phyloP scores from a whole-genome alignment of 371 early-diverging fungal species.

The Parasitella parasitica region DNA sequence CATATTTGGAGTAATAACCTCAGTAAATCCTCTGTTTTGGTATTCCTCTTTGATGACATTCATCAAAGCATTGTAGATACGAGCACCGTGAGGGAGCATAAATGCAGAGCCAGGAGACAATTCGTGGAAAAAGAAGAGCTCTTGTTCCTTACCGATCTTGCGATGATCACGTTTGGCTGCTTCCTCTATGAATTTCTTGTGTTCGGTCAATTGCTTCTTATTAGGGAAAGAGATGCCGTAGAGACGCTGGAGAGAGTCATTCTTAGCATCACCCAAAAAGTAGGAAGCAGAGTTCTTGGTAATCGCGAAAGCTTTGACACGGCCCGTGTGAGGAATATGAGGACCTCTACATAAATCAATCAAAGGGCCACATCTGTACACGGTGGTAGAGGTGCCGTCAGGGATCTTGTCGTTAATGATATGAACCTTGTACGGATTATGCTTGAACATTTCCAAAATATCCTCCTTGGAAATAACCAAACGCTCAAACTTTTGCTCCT shows the following conservation, averaged over 20 bases:
- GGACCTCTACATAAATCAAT: constrained; percentile 99
- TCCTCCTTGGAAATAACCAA: constrained; percentile 88
- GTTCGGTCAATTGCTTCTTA: constrained; percentile 92
- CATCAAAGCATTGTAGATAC: constrained; percentile 94
- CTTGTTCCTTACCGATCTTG: constrained; percentile 93
- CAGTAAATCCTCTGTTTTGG: constrained; percentile 76
- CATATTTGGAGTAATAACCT: constrained; percentile 98
- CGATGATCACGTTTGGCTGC: constrained; percentile 99
- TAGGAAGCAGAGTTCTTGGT: constrained; percentile 98
- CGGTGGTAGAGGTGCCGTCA: constrained; percentile 95
- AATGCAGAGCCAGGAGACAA: constrained; percentile 97
- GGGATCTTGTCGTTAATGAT: constrained; percentile 92
- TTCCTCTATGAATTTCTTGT: constrained; percentile 93
- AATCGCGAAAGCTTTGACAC: constrained; percentile 93
- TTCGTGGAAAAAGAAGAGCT: constrained; percentile 98
- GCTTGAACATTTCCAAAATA: constrained; percentile 97
- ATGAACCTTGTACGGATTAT: constrained; percentile 96
- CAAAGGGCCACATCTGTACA: constrained; percentile 98
- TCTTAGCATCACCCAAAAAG: constrained; percentile 97
- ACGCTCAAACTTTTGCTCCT: constrained; percentile 96
- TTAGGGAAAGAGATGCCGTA: constrained; percentile 99
- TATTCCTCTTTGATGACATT: constrained; percentile 86
- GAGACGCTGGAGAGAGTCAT: constrained; percentile 97
- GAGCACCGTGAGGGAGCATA: constrained; percentile 97
- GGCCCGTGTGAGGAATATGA: constrained; percentile 95